Evolutionary conservation across 2,329 filamentous ascomycete genomes (phyloP).

Genomic region (Aschersonia sp.): DNA sequence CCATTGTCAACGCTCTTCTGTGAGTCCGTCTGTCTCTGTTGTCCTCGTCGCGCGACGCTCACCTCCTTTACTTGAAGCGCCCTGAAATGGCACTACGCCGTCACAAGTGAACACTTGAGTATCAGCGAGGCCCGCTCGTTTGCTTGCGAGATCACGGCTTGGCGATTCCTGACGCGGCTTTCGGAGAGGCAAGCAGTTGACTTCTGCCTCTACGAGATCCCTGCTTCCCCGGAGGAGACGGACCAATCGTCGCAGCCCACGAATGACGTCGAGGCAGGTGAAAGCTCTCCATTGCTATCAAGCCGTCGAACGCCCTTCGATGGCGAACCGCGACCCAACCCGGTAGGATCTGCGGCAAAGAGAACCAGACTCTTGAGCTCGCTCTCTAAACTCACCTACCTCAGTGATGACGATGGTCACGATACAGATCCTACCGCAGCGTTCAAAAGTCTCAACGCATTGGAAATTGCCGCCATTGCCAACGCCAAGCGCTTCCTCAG

Average conservation of each 20-base stretch:
- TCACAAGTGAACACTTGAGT: constrained; percentile 46
- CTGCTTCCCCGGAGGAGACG: constrained; percentile 20
- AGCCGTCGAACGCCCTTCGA: constrained; percentile 12
- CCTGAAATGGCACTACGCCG: constrained; percentile 59
- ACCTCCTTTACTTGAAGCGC: constrained; percentile 30
- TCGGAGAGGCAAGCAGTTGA: constrained; percentile 62
- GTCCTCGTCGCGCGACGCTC: neutral
- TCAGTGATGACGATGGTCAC: constrained; percentile 21
- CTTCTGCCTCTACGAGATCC: constrained; percentile 60
- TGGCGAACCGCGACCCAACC: constrained; percentile 8
- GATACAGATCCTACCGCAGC: constrained; percentile 51
- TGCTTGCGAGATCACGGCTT: constrained; percentile 70
- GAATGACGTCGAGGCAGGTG: constrained; percentile 28
- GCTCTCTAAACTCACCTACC: constrained; percentile 37
- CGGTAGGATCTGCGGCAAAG: constrained; percentile 25
- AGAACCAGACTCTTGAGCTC: constrained; percentile 37
- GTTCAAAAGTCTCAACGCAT: constrained; percentile 68
- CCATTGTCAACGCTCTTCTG: constrained; percentile 60
- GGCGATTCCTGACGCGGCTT: constrained; percentile 58
- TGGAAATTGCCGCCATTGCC: constrained; percentile 74
- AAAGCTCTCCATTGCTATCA: constrained; percentile 31
- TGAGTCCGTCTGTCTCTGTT: constrained; percentile 25
- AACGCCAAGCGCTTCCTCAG: constrained; percentile 75
- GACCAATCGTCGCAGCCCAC: constrained; percentile 3
- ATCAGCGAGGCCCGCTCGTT: constrained; percentile 54